Conservation (phyloP, 176 grass and related monocot species). For the Oryza meyeriana region DNA sequence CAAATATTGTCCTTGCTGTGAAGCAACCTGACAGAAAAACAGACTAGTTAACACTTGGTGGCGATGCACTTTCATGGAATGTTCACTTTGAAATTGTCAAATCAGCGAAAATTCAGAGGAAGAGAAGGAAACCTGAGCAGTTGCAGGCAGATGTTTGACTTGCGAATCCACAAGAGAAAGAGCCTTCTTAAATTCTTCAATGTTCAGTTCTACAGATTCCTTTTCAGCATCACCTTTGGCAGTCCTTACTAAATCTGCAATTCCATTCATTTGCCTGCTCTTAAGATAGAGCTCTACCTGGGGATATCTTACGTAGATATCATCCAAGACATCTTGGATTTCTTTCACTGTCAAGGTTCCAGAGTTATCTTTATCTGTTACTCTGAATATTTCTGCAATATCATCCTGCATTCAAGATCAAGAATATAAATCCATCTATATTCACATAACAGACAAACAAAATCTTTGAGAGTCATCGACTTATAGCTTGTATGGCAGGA, state of each 20-base stretch:
- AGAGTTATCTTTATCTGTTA: constrained; percentile 96
- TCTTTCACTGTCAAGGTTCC: constrained; percentile 97
- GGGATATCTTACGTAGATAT: constrained; percentile 86
- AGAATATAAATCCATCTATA: constrained; percentile 13
- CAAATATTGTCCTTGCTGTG: constrained; percentile 94
- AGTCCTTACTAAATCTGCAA: constrained; percentile 70
- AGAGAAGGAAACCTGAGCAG: constrained; percentile 70
- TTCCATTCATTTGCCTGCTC: constrained; percentile 88
- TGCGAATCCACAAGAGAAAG: constrained; percentile 88
- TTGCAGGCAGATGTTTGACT: constrained; percentile 93
- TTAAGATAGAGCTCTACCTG: constrained; percentile 94
- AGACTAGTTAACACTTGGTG: not conserved
- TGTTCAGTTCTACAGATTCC: constrained; percentile 73
- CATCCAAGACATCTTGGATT: constrained; percentile 82
- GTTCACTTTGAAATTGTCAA: not conserved
- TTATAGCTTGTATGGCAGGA: not conserved
- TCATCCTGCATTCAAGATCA: constrained; percentile 69
- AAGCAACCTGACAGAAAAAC: constrained; percentile 63
- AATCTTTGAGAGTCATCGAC: not conserved
- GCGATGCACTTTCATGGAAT: not conserved
- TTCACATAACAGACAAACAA: not conserved
- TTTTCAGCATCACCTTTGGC: constrained; percentile 69
- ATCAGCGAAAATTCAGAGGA: not conserved
- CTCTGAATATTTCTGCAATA: constrained; percentile 87
- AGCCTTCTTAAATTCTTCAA: constrained; percentile 97